Percentiles rank a stretch among this genome's conserved stretches.
These are phyloP conservation scores for Hippophae rhamnoides DNA, from an alignment of 306 rosid genomes.

Conservation along the genomic window DNA sequence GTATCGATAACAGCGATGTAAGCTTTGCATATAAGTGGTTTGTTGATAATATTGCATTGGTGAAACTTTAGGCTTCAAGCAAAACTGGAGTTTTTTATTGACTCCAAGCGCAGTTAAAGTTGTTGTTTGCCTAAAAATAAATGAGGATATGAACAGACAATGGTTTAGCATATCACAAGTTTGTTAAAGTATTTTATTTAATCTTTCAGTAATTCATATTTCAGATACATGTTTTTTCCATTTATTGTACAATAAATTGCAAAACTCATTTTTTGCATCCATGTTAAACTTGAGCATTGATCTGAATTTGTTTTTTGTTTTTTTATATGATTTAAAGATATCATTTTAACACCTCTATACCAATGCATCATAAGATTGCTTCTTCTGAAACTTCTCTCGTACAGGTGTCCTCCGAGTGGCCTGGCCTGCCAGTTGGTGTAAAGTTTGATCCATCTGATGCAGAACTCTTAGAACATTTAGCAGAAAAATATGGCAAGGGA, in stretches of 20 bases:
- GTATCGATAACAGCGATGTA: constrained; percentile 74
- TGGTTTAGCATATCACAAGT: no score
- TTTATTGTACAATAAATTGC: neutral
- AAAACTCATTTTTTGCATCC: neutral
- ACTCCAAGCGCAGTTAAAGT: neutral
- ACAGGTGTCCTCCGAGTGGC: constrained; percentile 78
- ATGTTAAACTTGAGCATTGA: neutral
- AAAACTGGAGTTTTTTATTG: neutral
- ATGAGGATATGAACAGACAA: no score
- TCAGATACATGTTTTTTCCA: neutral
- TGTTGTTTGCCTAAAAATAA: no score
- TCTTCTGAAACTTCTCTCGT: constrained; percentile 11
- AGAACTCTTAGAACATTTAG: constrained; percentile 66
- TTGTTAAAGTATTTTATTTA: no score
- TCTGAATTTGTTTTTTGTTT: constrained; percentile 10
- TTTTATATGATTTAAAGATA: neutral
- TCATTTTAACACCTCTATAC: neutral
- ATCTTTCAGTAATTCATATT: no score
- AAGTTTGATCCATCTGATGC: constrained; percentile 86
- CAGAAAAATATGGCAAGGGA: constrained; percentile 60
- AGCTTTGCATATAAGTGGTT: constrained; percentile 20
- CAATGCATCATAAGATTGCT: neutral
- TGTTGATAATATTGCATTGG: neutral
- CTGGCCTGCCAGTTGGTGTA: constrained; percentile 85
- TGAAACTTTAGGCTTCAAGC: constrained; percentile 3